Evolutionary conservation across 495 filamentous ascomycete genomes (phyloP).

Genomic region (Aspergillus taichungensis): DNA sequence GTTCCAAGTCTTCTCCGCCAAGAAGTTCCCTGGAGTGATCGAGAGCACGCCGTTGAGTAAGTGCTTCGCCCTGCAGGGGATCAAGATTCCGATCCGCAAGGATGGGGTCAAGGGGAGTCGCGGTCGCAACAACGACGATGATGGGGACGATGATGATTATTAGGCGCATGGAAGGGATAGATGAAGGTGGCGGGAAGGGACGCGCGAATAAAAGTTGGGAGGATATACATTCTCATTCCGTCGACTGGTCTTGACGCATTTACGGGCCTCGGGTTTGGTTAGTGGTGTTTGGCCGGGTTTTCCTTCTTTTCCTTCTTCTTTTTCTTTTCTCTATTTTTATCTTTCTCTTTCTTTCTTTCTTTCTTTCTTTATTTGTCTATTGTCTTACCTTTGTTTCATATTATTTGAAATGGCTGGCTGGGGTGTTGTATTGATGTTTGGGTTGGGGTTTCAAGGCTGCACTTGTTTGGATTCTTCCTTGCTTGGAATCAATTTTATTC

Average conservation of each 20-base stretch:
- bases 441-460: too few relatives aligned
- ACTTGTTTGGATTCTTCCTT: too few relatives aligned
- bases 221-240: too few relatives aligned
- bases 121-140: conserved; percentile 54
- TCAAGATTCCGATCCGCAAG: conserved; percentile 91
- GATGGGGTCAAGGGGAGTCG: conserved; percentile 59
- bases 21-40: conserved; percentile 97
- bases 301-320: conserved; percentile 1
- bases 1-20: conserved; percentile 92
- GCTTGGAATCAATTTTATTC: too few relatives aligned
- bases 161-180: neutral
- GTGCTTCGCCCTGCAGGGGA: conserved; percentile 89
- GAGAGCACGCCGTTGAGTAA: conserved; percentile 92
- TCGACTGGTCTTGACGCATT: conserved; percentile 3
- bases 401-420: neutral
- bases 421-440: too few relatives aligned
- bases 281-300: conserved; percentile 4
- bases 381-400: neutral
- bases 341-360: neutral
- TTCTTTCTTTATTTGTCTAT: neutral
- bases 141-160: conserved; percentile 33
- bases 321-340: neutral
- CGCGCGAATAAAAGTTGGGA: too few relatives aligned
- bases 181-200: too few relatives aligned
- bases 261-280: conserved; percentile 12